Base-by-base conservation (phyloP, 2,329 filamentous ascomycete genomes). In the Piedraia hortae region DNA sequence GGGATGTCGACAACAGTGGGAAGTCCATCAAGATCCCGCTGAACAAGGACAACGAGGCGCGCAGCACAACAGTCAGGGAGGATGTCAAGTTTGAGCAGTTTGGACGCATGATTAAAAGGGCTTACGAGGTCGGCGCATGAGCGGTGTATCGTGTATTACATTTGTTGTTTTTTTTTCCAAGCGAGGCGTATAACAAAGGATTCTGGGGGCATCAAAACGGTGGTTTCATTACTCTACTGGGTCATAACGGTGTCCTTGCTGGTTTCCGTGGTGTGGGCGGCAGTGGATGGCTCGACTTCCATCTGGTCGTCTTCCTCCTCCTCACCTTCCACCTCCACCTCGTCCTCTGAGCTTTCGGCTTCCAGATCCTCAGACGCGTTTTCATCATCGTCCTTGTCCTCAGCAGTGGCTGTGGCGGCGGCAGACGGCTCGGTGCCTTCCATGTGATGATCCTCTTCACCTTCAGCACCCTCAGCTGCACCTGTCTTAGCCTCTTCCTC, bases 21-120 rank as follows among this genome's bases (percentile, higher is more conserved):
- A 42, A 44, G 17, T 49, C 40, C 29, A 67, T 91, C 31, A 62
- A 63, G 45, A 62, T 97, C 25, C 85, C 85, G 25, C 56, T 69
- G 40, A 97, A 97, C 54, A 74, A 85, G 42, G 85, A 97, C 51
- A 91, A 91, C 46, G 82, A 93, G 62, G 85, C 78, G 19, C 77
- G 88, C 57, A 85, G 85, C 48, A 71, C 78, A 18, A 73, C 91
- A 46, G 88, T 91, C 40, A 64, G 80, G 38, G 85, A 97, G 57
- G 80, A 85, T 33, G 85, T 97, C 41, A 77, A 72, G 48, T 69
- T 89, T 28, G 74, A 85, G 35, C 77, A 77, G 54, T 80, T 80
- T 47, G 54, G 63, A 23, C 59, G 75, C 34, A 66, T 89, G 29
- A 64, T 90, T 31, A 61, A 71, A 47, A 61, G 80, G 40, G 71